phyloP scores from a whole-genome alignment of 2,329 filamentous ascomycete genomes.

The Arthrobotrys conoides region DNA sequence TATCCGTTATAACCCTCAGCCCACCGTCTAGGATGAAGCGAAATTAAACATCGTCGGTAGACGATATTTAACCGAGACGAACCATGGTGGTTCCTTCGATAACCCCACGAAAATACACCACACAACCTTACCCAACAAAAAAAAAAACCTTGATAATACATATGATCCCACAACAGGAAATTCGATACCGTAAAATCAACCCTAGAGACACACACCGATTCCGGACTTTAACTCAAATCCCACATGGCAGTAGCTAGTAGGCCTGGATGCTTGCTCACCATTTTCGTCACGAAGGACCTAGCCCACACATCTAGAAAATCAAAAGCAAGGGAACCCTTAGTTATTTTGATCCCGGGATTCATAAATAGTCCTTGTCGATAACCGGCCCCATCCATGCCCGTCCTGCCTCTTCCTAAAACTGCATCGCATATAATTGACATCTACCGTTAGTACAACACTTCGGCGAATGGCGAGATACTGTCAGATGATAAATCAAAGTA shows the following conservation, averaged over 20 bases:
- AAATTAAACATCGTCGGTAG: constrained; percentile 56
- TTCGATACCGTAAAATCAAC: constrained; percentile 52
- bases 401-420: constrained; percentile 26
- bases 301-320: constrained; percentile 3
- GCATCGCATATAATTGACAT: constrained; percentile 24
- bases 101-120: constrained; percentile 28
- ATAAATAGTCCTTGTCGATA: constrained; percentile 6
- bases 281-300: constrained; percentile 18
- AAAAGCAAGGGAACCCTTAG: constrained; percentile 19
- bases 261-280: constrained; percentile 17
- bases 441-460: constrained; percentile 20
- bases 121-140: constrained; percentile 22
- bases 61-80: constrained; percentile 54
- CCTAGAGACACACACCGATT: constrained; percentile 26
- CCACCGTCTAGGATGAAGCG: constrained; percentile 33
- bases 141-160: not conserved
- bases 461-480: constrained; percentile 18
- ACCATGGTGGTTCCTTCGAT: constrained; percentile 28
- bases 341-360: not conserved
- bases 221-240: constrained; percentile 21
- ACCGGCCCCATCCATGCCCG: constrained; percentile 16
- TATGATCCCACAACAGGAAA: constrained; percentile 37
- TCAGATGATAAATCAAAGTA: constrained; percentile 21
- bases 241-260: constrained; percentile 15
- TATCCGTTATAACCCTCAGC: constrained; percentile 8